Evolutionary conservation across 2,329 filamentous ascomycete genomes (phyloP).

Genomic region (Volutella citrinella): DNA sequence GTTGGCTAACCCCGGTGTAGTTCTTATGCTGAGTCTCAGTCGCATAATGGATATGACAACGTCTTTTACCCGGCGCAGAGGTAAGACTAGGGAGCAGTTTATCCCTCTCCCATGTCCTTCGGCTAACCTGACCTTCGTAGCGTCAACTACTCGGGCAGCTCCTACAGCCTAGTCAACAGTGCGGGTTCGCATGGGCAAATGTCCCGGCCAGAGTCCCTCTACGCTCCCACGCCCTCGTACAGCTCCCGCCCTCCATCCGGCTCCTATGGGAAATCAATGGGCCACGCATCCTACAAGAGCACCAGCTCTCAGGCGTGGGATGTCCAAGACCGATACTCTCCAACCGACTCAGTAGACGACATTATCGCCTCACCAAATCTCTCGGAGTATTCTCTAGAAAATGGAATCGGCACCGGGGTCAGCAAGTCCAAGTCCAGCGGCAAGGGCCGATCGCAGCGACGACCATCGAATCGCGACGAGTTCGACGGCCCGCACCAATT

Average conservation of each 20-base stretch:
- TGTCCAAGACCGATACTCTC: conserved; percentile 49
- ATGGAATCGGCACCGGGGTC: conserved; percentile 39
- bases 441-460: conserved; percentile 57
- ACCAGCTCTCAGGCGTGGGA: conserved; percentile 46
- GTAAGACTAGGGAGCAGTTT: conserved; percentile 29
- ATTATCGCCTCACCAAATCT: conserved; percentile 55
- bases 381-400: conserved; percentile 60
- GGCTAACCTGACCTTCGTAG: conserved; percentile 39
- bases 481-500: conserved; percentile 87
- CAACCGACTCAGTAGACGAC: conserved; percentile 57
- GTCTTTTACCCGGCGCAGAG: conserved; percentile 36
- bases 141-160: conserved; percentile 39
- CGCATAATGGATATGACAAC: conserved; percentile 34
- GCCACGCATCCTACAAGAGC: conserved; percentile 38
- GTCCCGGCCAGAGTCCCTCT: conserved; percentile 38
- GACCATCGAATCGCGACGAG: conserved; percentile 79
- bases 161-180: conserved; percentile 27
- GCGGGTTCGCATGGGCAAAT: conserved; percentile 30
- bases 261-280: conserved; percentile 30
- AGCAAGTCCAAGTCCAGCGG: conserved; percentile 43
- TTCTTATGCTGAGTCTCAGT: conserved; percentile 29
- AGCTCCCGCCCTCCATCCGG: conserved; percentile 41
- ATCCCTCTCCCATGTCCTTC: conserved; percentile 16
- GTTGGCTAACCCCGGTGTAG: conserved; percentile 28
- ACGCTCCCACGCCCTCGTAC: conserved; percentile 39